Conservation (phyloP, 2,329 filamentous ascomycete species). For the Colletotrichum scovillei region DNA sequence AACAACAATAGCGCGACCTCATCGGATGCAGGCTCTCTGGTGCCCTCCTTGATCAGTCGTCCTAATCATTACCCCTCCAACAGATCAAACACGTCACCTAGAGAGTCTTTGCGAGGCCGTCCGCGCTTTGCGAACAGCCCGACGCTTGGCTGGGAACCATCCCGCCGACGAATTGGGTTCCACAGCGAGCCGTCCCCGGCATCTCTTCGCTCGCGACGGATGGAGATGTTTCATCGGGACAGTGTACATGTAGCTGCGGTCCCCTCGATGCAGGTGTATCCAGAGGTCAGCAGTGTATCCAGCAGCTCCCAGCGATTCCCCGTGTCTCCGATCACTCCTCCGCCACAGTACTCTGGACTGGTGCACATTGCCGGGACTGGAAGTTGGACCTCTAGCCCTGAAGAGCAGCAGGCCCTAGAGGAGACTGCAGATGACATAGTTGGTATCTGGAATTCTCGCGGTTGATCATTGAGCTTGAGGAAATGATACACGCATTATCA, state of each 20-base stretch:
- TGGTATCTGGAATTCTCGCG: neutral
- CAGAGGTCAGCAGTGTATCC: neutral
- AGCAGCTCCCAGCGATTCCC: neutral
- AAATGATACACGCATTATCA: neutral
- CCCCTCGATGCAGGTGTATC: neutral
- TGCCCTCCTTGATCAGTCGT: neutral
- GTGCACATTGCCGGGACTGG: too few relatives aligned
- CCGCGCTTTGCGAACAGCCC: neutral
- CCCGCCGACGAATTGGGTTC: too few relatives aligned
- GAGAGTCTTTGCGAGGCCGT: neutral
- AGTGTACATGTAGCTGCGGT: neutral
- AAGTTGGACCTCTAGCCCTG: neutral
- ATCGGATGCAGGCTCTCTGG: neutral
- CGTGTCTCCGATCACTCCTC: neutral
- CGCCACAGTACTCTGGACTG: neutral
- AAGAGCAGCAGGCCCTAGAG: neutral
- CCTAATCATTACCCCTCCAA: neutral
- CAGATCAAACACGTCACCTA: neutral
- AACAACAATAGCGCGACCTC: too few relatives aligned
- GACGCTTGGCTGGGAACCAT: neutral
- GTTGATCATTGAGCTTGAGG: neutral
- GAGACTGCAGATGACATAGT: neutral
- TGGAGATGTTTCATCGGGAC: neutral
- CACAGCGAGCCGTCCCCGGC: neutral
- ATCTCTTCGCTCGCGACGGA: neutral